Evolutionary conservation across 495 filamentous ascomycete species (phyloP).

Genomic region (Penicillium pancosmium): DNA sequence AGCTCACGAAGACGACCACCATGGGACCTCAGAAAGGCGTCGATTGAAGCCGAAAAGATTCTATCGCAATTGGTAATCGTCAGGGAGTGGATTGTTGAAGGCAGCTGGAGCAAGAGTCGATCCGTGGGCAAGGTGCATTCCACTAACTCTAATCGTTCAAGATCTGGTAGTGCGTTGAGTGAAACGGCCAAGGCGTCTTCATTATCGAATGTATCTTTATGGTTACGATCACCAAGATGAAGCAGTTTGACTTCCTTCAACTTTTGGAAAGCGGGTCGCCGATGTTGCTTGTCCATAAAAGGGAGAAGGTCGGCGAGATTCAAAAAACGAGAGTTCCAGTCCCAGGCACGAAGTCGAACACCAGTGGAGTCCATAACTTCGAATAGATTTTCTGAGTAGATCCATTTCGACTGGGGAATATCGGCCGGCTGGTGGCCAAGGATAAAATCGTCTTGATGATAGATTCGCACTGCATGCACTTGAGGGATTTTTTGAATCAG

Average conservation of each 20-base stretch:
- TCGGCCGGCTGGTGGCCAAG: slow-evolving; percentile 33
- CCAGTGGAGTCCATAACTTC: slow-evolving; percentile 49
- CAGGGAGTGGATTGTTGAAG: slow-evolving; percentile 62
- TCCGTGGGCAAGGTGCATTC: slow-evolving; percentile 66
- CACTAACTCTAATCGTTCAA: slow-evolving; percentile 67
- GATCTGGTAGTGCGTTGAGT: slow-evolving; percentile 59
- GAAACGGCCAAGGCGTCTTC: slow-evolving; percentile 57
- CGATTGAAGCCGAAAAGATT: slow-evolving; percentile 60
- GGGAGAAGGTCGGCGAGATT: slow-evolving; percentile 50
- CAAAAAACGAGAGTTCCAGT: slow-evolving; percentile 74
- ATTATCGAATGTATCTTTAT: slow-evolving; percentile 25
- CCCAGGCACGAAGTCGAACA: slow-evolving; percentile 65
- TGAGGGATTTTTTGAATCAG: slow-evolving; percentile 48
- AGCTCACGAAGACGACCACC: slow-evolving; percentile 66
- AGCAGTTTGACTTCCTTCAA: slow-evolving; percentile 64
- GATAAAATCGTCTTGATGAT: slow-evolving; percentile 41
- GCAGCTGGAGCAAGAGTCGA: slow-evolving; percentile 61
- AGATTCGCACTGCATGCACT: slow-evolving; percentile 43
- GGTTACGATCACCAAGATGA: slow-evolving; percentile 51
- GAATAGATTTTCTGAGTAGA: slow-evolving; percentile 63
- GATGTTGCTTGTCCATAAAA: slow-evolving; percentile 57
- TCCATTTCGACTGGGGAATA: slow-evolving; percentile 54
- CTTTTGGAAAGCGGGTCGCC: slow-evolving; percentile 57
- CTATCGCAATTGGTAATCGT: slow-evolving; percentile 76
- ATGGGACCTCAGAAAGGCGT: slow-evolving; percentile 60